Percentiles rank a stretch among this genome's conserved stretches.
Conservation (phyloP, 345 rosid genomes). For the Reutealis trisperma region DNA sequence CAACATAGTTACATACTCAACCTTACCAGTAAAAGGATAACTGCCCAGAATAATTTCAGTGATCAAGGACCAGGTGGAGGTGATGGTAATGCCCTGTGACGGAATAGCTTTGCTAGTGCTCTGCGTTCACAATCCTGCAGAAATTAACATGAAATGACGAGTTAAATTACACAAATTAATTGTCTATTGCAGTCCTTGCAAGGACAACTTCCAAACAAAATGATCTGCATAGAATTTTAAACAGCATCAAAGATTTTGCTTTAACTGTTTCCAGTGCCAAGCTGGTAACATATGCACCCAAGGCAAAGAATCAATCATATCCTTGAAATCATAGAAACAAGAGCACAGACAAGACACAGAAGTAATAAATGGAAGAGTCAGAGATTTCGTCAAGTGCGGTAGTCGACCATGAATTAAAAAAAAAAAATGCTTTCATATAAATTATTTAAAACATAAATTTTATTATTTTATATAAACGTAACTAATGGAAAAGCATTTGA, state of each 20-base stretch:
- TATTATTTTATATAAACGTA: too few relatives aligned
- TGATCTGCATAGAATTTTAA: not conserved
- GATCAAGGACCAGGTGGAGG: slow-evolving; percentile 38
- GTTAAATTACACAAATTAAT: not conserved
- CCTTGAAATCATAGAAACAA: not conserved
- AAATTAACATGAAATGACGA: slow-evolving; percentile 14
- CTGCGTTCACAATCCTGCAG: slow-evolving; percentile 89
- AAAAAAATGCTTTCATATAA: too few relatives aligned
- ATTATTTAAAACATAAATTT: too few relatives aligned
- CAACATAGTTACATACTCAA: not conserved
- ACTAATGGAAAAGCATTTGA: too few relatives aligned
- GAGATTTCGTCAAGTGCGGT: too few relatives aligned
- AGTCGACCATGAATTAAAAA: too few relatives aligned
- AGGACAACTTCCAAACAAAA: slow-evolving; percentile 11
- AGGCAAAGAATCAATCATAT: not conserved
- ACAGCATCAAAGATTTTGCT: not conserved
- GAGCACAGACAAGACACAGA: not conserved
- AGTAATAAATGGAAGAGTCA: too few relatives aligned
- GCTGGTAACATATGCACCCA: not conserved
- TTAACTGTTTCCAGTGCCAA: not conserved
- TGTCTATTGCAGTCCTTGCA: not conserved
- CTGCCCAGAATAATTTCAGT: not conserved
- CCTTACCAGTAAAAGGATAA: slow-evolving; percentile 30
- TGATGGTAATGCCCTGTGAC: slow-evolving; percentile 49
- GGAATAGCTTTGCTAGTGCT: slow-evolving; percentile 63